Evolutionary conservation across 78 protist genomes (phyloP).

Genomic region (Isochrysis galbana): DNA sequence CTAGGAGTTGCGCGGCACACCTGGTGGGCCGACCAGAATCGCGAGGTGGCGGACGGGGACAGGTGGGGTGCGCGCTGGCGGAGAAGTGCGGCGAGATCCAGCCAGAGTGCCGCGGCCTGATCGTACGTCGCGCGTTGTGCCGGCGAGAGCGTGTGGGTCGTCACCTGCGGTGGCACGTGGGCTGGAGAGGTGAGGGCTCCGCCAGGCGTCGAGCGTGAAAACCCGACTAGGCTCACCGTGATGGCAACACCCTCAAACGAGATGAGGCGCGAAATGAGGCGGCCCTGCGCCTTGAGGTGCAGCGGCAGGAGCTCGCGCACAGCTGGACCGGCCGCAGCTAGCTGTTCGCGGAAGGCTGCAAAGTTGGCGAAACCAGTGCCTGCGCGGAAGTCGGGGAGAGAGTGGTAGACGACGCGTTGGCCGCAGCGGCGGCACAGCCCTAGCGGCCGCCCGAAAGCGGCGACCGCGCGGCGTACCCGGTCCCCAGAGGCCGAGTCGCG

Average conservation of each 20-base stretch:
- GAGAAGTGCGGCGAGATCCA: background rate
- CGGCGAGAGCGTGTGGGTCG: background rate
- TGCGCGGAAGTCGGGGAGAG: too few species aligned
- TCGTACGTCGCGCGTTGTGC: background rate
- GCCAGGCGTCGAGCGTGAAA: too few species aligned
- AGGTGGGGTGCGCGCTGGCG: background rate
- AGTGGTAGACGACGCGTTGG: too few species aligned
- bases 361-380: background rate
- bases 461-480: background rate
- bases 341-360: background rate
- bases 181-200: too few species aligned
- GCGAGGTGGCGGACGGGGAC: background rate
- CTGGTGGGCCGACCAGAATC: background rate
- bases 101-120: background rate
- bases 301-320: background rate
- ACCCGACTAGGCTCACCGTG: too few species aligned
- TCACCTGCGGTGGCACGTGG: background rate
- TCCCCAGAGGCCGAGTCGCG: slow-evolving; percentile 37
- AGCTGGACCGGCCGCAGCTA: background rate
- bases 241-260: background rate
- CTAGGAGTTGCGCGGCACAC: too few species aligned
- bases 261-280: background rate
- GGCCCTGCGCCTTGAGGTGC: background rate
- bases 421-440: too few species aligned
- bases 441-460: too few species aligned